These are phyloP conservation scores for Rubroshorea leprosula DNA, from an alignment of 345 rosid genomes.

Conservation along the genomic window DNA sequence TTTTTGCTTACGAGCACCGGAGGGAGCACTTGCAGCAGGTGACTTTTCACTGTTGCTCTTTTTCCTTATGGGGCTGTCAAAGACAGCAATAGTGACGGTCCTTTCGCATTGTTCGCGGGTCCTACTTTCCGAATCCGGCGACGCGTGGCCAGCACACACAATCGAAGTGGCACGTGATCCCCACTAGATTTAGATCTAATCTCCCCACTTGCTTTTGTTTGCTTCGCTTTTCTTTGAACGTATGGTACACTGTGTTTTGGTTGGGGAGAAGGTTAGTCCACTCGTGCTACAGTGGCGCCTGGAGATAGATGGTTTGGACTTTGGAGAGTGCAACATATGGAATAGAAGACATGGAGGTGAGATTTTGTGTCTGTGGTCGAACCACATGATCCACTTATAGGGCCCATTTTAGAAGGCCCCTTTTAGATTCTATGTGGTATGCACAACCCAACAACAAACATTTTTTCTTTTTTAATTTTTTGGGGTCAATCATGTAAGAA, in stretches of 20 bases:
- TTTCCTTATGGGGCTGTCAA: conserved; percentile 3
- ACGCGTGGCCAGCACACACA: conserved; percentile 10
- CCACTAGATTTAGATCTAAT: conserved; percentile 4
- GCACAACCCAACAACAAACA: no score
- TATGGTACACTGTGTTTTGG: not conserved
- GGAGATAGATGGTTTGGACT: no score
- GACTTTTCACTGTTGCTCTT: no score
- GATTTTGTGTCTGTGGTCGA: not conserved
- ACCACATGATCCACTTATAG: not conserved
- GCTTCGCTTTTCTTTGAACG: not conserved
- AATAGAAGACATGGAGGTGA: not conserved
- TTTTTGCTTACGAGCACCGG: no score
- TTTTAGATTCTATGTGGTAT: not conserved
- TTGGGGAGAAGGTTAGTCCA: no score
- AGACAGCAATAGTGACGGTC: not conserved
- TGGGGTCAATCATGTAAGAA: no score
- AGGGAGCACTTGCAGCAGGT: no score
- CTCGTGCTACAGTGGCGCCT: no score
- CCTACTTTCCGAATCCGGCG: not conserved
- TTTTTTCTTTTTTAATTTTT: no score
- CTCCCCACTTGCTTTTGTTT: conserved; percentile 1
- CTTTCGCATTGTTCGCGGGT: not conserved
- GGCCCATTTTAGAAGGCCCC: not conserved
- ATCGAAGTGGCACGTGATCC: conserved; percentile 10
- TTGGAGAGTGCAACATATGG: not conserved